phyloP scores from a whole-genome alignment of 1,139 yeast species.

The Suhomyces maxii region DNA sequence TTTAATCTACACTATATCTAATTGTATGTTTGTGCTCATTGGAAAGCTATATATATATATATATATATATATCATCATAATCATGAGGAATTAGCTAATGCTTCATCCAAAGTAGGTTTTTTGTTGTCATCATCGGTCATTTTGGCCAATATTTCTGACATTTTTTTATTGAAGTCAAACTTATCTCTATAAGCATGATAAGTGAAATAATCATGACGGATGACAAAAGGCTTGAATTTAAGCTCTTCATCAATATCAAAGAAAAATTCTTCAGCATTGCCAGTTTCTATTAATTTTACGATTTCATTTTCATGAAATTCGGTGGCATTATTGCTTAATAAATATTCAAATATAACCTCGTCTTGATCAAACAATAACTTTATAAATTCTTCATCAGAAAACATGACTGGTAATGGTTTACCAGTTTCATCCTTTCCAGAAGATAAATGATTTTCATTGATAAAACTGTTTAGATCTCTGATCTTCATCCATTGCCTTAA shows the following conservation, averaged over 20 bases:
- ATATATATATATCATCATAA: not conserved
- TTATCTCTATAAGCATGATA: constrained; percentile 9
- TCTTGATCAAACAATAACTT: constrained; percentile 23
- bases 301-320: constrained; percentile 34
- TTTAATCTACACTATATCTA: no score
- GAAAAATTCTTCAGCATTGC: constrained; percentile 18
- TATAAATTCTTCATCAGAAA: constrained; percentile 32
- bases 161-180: constrained; percentile 6
- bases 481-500: constrained; percentile 32
- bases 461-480: constrained; percentile 19
- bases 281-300: constrained; percentile 15
- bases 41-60: no score
- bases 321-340: constrained; percentile 30
- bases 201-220: constrained; percentile 31
- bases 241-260: constrained; percentile 13
- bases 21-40: no score
- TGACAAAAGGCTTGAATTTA: constrained; percentile 12
- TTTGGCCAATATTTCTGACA: not conserved
- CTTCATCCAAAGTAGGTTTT: not conserved
- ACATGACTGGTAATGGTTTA: constrained; percentile 19
- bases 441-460: constrained; percentile 11
- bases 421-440: constrained; percentile 6
- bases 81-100: not conserved
- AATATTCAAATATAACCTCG: constrained; percentile 30
- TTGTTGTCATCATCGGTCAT: not conserved